phyloP scores from a whole-genome alignment of 2,329 filamentous ascomycete species.

The Fusarium sambucinum region DNA sequence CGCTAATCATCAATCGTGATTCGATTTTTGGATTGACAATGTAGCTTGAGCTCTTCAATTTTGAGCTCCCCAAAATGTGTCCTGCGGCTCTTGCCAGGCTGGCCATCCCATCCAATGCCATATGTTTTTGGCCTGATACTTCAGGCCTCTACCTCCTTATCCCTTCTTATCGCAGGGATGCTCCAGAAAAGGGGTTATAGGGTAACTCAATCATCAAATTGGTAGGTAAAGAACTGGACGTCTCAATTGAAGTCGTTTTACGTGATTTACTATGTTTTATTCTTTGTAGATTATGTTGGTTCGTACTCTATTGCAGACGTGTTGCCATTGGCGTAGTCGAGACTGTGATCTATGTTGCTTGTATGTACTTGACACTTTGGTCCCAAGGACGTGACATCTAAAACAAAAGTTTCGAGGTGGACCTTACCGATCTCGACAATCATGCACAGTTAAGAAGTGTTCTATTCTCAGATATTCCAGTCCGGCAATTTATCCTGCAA shows the following conservation, averaged over 20 bases:
- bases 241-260: neutral
- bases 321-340: neutral
- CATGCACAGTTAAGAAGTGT: neutral
- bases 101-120: conserved; percentile 34
- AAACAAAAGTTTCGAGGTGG: neutral
- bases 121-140: conserved; percentile 45
- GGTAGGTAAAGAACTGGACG: too few species aligned
- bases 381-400: neutral
- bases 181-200: conserved; percentile 40
- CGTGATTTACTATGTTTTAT: neutral
- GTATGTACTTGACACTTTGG: neutral
- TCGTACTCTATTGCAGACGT: neutral
- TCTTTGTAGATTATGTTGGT: neutral
- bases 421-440: neutral
- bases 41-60: conserved; percentile 40
- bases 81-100: conserved; percentile 49
- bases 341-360: neutral
- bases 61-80: conserved; percentile 51
- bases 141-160: conserved; percentile 43
- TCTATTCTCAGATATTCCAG: neutral
- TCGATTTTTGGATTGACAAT: conserved; percentile 30
- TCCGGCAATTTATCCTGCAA: conserved; percentile 1
- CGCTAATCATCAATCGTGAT: conserved; percentile 42
- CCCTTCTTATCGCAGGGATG: conserved; percentile 35
- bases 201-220: conserved; percentile 12